These are phyloP conservation scores for Eucalyptus brandiana DNA, from an alignment of 345 rosid species.

Conservation along the genomic window DNA sequence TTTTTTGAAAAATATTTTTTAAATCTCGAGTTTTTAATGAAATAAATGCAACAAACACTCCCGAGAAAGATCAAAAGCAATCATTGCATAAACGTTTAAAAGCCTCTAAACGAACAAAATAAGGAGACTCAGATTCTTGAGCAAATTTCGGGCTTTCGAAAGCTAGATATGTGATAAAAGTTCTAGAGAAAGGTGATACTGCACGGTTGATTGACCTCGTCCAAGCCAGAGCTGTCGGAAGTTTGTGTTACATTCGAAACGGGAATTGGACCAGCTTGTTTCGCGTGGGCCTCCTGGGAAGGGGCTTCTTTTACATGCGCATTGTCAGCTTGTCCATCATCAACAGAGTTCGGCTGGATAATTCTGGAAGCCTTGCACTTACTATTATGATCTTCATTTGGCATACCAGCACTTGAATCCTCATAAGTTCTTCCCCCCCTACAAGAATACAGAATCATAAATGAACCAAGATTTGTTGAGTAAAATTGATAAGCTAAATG, in stretches of 20 bases:
- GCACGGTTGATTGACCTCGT: slow-evolving; percentile 9
- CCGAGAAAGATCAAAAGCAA: too few relatives aligned
- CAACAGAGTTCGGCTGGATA: slow-evolving; percentile 6
- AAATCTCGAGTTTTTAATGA: too few relatives aligned
- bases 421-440: too few relatives aligned
- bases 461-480: too few relatives aligned
- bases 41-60: too few relatives aligned
- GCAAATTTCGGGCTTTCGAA: not conserved
- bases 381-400: slow-evolving; percentile 26
- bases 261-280: slow-evolving; percentile 7
- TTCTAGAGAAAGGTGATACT: not conserved
- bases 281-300: not conserved
- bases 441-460: not conserved
- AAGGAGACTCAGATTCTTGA: not conserved
- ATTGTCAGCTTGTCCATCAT: slow-evolving; percentile 7
- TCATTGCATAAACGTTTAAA: not conserved
- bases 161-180: not conserved
- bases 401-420: not conserved
- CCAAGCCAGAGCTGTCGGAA: slow-evolving; percentile 1
- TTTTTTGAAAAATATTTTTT: too few relatives aligned
- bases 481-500: not conserved
- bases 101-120: not conserved
- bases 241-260: slow-evolving; percentile 2
- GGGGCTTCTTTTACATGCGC: slow-evolving; percentile 7
- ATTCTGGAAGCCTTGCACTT: slow-evolving; percentile 9